These are phyloP conservation scores for Penicillium sp. DNA, from an alignment of 2,329 filamentous ascomycete genomes.

Conservation along the genomic window DNA sequence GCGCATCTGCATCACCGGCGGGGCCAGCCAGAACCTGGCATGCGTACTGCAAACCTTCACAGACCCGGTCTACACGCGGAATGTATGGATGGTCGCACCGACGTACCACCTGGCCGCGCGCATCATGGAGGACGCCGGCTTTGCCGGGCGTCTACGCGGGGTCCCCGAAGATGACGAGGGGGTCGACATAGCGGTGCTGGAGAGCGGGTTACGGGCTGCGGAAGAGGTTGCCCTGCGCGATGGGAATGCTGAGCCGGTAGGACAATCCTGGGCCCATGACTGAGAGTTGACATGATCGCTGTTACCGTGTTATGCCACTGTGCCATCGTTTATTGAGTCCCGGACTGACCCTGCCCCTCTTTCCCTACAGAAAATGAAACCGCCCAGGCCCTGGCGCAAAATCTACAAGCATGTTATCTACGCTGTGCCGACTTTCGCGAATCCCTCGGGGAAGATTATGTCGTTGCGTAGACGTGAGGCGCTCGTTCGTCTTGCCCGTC, in stretches of 20 bases:
- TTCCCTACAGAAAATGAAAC: conserved; percentile 54
- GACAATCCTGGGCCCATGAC: conserved; percentile 11
- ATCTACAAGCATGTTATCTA: conserved; percentile 88
- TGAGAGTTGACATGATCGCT: neutral
- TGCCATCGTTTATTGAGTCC: conserved; percentile 3
- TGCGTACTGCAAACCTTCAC: conserved; percentile 76
- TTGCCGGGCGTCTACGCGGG: conserved; percentile 64
- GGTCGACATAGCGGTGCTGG: conserved; percentile 65
- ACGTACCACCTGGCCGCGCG: conserved; percentile 81
- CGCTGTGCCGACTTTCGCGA: conserved; percentile 81
- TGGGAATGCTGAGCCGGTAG: conserved; percentile 47
- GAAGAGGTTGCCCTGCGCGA: conserved; percentile 47
- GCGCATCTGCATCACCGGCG: conserved; percentile 78
- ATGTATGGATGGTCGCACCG: conserved; percentile 78
- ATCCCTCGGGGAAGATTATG: conserved; percentile 84
- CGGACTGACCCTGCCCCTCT: conserved; percentile 6
- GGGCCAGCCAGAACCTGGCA: conserved; percentile 79
- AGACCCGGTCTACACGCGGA: conserved; percentile 71
- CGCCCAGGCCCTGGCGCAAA: conserved; percentile 63
- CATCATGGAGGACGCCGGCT: conserved; percentile 81
- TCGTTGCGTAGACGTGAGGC: conserved; percentile 63
- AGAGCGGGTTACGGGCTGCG: conserved; percentile 50
- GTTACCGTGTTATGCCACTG: conserved; percentile 1
- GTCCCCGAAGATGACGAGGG: conserved; percentile 78
- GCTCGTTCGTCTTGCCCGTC: conserved; percentile 73